phyloP scores from a whole-genome alignment of 495 filamentous ascomycete genomes.

The Tuber aestivum region DNA sequence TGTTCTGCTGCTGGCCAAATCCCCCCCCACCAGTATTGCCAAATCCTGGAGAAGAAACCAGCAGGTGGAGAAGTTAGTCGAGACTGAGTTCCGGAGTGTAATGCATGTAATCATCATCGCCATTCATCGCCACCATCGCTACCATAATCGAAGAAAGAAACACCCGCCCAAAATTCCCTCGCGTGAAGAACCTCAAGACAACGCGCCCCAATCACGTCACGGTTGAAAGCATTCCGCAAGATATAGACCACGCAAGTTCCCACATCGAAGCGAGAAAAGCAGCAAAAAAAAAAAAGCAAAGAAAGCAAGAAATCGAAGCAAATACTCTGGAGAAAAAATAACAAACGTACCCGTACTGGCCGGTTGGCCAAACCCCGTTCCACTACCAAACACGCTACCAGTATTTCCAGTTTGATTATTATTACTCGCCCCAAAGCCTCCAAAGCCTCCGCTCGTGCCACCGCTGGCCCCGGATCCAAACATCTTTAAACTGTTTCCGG shows the following conservation, averaged over 20 bases:
- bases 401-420: slow-evolving; percentile 41
- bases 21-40: slow-evolving; percentile 40
- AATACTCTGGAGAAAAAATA: slow-evolving; percentile 25
- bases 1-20: slow-evolving; percentile 39
- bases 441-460: slow-evolving; percentile 42
- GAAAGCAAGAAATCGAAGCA: slow-evolving; percentile 27
- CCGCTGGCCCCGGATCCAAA: slow-evolving; percentile 40
- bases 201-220: slow-evolving; percentile 33
- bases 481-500: slow-evolving; percentile 46
- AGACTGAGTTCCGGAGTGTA: slow-evolving; percentile 29
- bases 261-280: slow-evolving; percentile 32
- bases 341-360: slow-evolving; percentile 40
- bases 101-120: slow-evolving; percentile 23
- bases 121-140: slow-evolving; percentile 24
- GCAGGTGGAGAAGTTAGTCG: slow-evolving; percentile 33
- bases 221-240: slow-evolving; percentile 20
- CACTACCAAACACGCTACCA: slow-evolving; percentile 52
- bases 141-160: slow-evolving; percentile 22
- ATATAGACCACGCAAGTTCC: slow-evolving; percentile 19
- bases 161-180: slow-evolving; percentile 9
- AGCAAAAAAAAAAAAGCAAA: slow-evolving; percentile 42
- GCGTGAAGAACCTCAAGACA: slow-evolving; percentile 14
- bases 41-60: slow-evolving; percentile 42
- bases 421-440: slow-evolving; percentile 54
- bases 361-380: slow-evolving; percentile 52